Conservation (phyloP, 129 eudicot species). For the Artemisia annua region DNA sequence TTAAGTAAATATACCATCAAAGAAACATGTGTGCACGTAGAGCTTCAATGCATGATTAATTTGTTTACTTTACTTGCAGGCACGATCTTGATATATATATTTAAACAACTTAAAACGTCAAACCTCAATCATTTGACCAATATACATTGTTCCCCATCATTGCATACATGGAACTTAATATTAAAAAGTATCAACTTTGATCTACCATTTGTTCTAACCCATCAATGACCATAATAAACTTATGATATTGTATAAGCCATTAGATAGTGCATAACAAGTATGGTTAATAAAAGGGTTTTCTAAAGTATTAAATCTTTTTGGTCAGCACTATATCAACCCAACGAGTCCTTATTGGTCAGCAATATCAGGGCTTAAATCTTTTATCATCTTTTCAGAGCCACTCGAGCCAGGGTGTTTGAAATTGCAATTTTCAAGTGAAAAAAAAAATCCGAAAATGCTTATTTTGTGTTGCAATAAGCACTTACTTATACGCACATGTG, state of each 20-base stretch:
- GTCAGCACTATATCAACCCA: too few species aligned
- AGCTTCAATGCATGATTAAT: conserved; percentile 31
- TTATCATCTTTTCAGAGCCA: too few species aligned
- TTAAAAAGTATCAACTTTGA: too few species aligned
- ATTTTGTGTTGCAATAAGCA: neutral
- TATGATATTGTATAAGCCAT: too few species aligned
- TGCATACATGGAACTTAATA: too few species aligned
- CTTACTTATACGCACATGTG: neutral
- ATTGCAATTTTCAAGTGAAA: too few species aligned
- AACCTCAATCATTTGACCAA: conserved; percentile 21
- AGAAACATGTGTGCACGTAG: conserved; percentile 54
- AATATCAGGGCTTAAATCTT: too few species aligned
- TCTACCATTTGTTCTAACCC: too few species aligned
- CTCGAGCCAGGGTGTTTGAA: too few species aligned
- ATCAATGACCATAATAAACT: too few species aligned
- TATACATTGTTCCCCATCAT: neutral
- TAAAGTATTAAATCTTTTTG: too few species aligned
- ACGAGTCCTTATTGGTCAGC: too few species aligned
- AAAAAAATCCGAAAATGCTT: neutral
- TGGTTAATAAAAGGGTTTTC: neutral
- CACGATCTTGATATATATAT: conserved; percentile 35
- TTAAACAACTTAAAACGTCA: conserved; percentile 17
- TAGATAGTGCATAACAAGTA: neutral
- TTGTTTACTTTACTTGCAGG: conserved; percentile 30
- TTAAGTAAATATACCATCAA: conserved; percentile 32